phyloP scores from a whole-genome alignment of 257 asterid species.

The Ballota nigra region DNA sequence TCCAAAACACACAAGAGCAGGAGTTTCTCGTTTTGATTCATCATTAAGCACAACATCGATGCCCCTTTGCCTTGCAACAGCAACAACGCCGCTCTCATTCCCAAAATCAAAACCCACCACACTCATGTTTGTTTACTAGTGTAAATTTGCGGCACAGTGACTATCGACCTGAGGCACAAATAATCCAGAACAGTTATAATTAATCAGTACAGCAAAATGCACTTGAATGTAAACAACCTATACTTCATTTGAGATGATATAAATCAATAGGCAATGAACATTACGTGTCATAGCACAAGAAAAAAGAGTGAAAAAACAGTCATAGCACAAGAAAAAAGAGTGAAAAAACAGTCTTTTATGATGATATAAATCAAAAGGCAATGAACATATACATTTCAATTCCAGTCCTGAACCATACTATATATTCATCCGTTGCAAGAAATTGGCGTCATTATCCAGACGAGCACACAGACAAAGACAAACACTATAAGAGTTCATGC shows the following conservation, averaged over 20 bases:
- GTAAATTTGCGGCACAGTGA: slow-evolving; percentile 14
- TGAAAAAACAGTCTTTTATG: background rate
- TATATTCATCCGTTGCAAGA: too few species aligned
- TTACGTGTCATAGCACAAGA: background rate
- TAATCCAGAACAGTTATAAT: background rate
- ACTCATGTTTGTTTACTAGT: slow-evolving; percentile 58
- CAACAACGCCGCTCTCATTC: slow-evolving; percentile 90
- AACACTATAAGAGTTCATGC: background rate
- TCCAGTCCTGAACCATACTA: background rate
- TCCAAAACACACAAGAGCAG: slow-evolving; percentile 87
- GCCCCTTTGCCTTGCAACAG: slow-evolving; percentile 96
- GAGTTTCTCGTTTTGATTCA: slow-evolving; percentile 92
- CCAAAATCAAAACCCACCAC: slow-evolving; percentile 98
- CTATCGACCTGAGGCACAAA: slow-evolving; percentile 34
- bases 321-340: background rate
- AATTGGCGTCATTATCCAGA: background rate
- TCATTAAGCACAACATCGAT: slow-evolving; percentile 94
- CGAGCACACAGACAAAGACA: background rate
- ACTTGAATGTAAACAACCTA: background rate
- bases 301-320: too few species aligned
- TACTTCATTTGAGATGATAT: background rate
- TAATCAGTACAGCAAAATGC: background rate
- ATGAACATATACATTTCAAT: background rate
- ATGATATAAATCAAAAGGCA: too few species aligned
- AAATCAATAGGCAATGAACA: background rate